Evolutionary conservation across 2,329 filamentous ascomycete species (phyloP).

Genomic region (Pseudocercospora eumusae): DNA sequence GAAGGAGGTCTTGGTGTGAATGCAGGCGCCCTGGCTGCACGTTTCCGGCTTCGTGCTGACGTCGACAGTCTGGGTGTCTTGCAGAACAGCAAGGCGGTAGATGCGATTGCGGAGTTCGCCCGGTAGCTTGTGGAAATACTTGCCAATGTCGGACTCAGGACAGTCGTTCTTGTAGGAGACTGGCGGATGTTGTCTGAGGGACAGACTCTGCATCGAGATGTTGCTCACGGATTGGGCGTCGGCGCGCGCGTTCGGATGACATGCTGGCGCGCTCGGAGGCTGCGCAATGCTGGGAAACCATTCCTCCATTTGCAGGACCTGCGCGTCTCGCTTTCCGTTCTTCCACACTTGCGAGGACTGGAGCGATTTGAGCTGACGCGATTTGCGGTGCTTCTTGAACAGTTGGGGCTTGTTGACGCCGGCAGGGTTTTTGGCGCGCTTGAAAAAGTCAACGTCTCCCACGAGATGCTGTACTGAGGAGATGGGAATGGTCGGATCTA

Average conservation of each 20-base stretch:
- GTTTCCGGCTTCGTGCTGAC: conserved; percentile 21
- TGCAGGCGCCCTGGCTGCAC: conserved; percentile 28
- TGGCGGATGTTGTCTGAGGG: not conserved
- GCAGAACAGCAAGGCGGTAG: conserved; percentile 29
- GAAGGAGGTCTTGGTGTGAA: conserved; percentile 21
- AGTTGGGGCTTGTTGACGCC: conserved; percentile 10
- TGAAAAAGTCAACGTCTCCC: not conserved
- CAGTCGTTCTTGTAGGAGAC: conserved; percentile 20
- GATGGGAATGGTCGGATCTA: conserved; percentile 17
- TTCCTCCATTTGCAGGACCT: conserved; percentile 21
- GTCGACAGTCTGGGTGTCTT: conserved; percentile 21
- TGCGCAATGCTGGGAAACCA: conserved; percentile 25
- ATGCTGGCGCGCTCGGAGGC: not conserved
- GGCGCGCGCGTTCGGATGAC: not conserved
- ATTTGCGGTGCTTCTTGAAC: conserved; percentile 18
- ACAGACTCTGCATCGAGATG: conserved; percentile 2
- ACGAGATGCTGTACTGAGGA: conserved; percentile 17
- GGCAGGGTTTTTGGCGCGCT: conserved; percentile 6
- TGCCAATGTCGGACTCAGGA: conserved; percentile 30
- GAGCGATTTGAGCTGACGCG: conserved; percentile 19
- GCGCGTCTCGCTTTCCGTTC: conserved; percentile 18
- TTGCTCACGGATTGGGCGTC: conserved; percentile 9
- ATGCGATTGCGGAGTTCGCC: conserved; percentile 34
- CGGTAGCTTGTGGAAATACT: conserved; percentile 29
- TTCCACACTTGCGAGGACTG: conserved; percentile 16